Base-by-base conservation (phyloP, 129 eudicot species). In the Glebionis coronaria region DNA sequence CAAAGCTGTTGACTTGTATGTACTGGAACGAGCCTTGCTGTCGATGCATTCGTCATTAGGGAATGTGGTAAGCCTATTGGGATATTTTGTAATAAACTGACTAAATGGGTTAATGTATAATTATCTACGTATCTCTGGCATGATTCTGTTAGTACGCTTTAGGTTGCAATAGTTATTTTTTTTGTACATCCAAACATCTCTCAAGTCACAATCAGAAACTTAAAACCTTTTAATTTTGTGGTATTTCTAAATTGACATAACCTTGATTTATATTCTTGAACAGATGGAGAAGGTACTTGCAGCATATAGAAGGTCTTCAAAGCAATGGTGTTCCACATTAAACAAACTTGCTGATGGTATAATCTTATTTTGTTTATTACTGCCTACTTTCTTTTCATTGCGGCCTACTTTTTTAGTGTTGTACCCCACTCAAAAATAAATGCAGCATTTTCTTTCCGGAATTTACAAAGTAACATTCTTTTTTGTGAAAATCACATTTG, bases 31-130 rank as follows among this genome's bases (percentile, higher is more conserved):
- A 80, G 99, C 97, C 19, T 86, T 93, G 81, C 83, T 89, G 4
- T 89, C 99, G 0, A 93, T 93, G 99, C 99, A 93, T 81, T 93
- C 99, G 75, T 89, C 99, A 14, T 89, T 95, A 73, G 99, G 97
- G 46, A 74, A 89, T 77, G 95, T 93, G 99, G 95, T 93, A 83
- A 78, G 88, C 44, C 47, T 27, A 44, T 18, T 69, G 28, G 31
- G 46, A 66, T n/a, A 15, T 16, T 65, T 4, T 6, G 42, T 35
- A 35, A 31, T 31, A 35, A 35, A 35, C 42, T 35, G 25, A 63
- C 14, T 45, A 6, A 5, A 12, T 25, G 47, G 38, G 44, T 63
- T 10, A 51, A 67, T 52, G 51, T 67, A 31, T 14, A 52, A 12
- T 67, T 18, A 21, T 18, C 28, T 38, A 1, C 29, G 5, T 66